Base-by-base conservation (phyloP, 1,284 basidiomycete species). In the Grifola frondosa region DNA sequence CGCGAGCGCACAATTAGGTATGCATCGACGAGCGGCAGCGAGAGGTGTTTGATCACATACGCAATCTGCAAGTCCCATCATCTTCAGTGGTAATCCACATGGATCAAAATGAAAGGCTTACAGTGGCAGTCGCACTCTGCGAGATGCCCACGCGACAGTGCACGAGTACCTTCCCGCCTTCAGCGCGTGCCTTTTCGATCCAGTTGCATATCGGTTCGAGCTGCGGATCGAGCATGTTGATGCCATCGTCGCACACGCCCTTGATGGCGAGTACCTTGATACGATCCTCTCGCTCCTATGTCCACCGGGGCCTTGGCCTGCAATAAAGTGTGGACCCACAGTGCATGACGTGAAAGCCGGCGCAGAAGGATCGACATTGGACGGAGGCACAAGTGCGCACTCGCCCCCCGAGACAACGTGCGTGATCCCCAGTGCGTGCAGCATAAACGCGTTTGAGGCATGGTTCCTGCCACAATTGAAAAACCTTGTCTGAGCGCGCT, bases 91-190 rank as follows among this genome's bases (percentile, higher is more conserved):
- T 10, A 22, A 23, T 20, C 20, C 23, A 34, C 35, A 22, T 49
- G 42, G 42, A 42, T 48, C n/a, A n/a, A n/a, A n/a, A n/a, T n/a
- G n/a, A n/a, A n/a, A n/a, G n/a, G 76, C 80, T 64, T 56, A 85
- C 82, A 45, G 90, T 90, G 46, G 97, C 91, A 28, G 91, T 95
- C 12, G 94, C 93, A 58, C 88, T 92, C 44, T 95, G 73, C 37
- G 85, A 90, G 25, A 98, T 95, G 8, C 95, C 95, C n/a, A 97
- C 94, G 12, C 94, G 80, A 67, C 95, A 97, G 67, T 98, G 95
- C 5, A 98, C 93, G 37, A 98, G 75, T 28, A 95, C 86, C 59
- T 87, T 88, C 3, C 94, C 95, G 4, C 93, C 92, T 20, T 80
- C 73, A 23, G 70, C 64, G 21, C 92, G 73, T 12, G 92, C 94